Evolutionary conservation across 495 filamentous ascomycete genomes (phyloP).

Genomic region (Neurospora sp.): DNA sequence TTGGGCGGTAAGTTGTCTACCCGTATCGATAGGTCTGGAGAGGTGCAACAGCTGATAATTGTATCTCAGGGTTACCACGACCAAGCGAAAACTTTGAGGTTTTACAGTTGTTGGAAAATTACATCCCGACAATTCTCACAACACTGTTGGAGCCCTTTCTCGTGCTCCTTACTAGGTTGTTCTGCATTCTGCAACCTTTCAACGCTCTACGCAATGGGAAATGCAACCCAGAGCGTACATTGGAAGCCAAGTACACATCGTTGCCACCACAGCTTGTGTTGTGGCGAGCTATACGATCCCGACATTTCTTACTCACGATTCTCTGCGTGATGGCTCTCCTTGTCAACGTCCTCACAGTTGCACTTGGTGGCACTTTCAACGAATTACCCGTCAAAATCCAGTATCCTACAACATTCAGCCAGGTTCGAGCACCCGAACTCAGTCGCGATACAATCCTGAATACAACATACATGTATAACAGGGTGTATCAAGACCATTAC

Average conservation of each 20-base stretch:
- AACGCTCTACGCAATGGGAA: background rate
- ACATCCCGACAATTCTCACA: conserved; percentile 32
- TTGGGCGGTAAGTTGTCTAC: too few relatives aligned
- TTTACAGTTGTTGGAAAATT: conserved; percentile 31
- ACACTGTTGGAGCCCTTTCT: conserved; percentile 38
- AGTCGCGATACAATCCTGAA: too few relatives aligned
- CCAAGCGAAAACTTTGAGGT: conserved; percentile 27
- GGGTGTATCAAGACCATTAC: too few relatives aligned
- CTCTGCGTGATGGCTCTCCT: background rate
- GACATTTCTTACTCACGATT: background rate
- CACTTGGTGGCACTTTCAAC: background rate
- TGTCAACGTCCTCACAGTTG: background rate
- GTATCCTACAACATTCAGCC: too few relatives aligned
- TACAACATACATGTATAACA: too few relatives aligned
- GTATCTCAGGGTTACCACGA: conserved; percentile 22
- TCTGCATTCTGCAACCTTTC: background rate
- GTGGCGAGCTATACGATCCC: background rate
- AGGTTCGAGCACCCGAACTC: too few relatives aligned
- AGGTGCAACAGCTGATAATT: background rate
- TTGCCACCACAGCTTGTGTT: background rate
- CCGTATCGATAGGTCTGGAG: too few relatives aligned
- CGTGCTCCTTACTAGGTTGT: conserved; percentile 30
- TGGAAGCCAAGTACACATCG: background rate
- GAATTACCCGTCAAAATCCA: background rate
- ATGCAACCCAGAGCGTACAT: background rate